Base-by-base conservation (phyloP, 352 stramenopile genomes). In the Phytopythium aichiense region DNA sequence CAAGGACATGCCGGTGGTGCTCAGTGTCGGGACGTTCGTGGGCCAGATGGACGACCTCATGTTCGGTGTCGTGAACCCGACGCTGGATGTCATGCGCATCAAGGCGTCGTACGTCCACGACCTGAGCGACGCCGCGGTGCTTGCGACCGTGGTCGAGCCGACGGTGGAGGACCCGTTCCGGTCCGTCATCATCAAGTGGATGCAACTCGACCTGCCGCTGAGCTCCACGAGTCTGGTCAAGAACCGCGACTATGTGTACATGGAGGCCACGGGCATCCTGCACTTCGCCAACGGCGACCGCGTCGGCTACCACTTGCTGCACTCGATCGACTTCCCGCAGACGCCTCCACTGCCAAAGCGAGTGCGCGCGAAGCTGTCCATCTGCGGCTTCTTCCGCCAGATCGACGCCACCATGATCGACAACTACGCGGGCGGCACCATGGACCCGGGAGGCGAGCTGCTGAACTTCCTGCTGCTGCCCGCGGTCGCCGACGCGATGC, bases 351-450 rank as follows among this genome's bases (percentile, higher is more conserved):
- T 88, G 3, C 60, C 67, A 5, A 30, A 60, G 37, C 74, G 69
- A 13, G 65, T 78, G 30, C 78, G 81, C 11, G 79, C 64, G 13
- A 81, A 77, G 37, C 66, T 87, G 15, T 87, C 79, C 4, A 57
- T 76, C 20, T 88, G 75, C 43, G 72, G 57, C 13, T 73, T 91
- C 62, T 87, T 81, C 54, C 75, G 76, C 5, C 81, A 89, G 54
- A 50, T 72, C 13, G 61, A 38, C 16, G 59, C 73, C 7, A 73
- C 81, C 46, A 68, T 63, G 4, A 66, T 90, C 1, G 72, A 88
- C 30, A 40, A 84, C 9, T 87, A 82, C 49, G 65, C 73, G 5
- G 69, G 63, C 2, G 69, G 69, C 13, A 73, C 71, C 31, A 56
- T 79, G 0, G 61, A 80, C 25, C 46, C 66, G 0, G 56, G 54